phyloP scores from a whole-genome alignment of 1,139 yeast genomes.

The Nematodospora anomalae region DNA sequence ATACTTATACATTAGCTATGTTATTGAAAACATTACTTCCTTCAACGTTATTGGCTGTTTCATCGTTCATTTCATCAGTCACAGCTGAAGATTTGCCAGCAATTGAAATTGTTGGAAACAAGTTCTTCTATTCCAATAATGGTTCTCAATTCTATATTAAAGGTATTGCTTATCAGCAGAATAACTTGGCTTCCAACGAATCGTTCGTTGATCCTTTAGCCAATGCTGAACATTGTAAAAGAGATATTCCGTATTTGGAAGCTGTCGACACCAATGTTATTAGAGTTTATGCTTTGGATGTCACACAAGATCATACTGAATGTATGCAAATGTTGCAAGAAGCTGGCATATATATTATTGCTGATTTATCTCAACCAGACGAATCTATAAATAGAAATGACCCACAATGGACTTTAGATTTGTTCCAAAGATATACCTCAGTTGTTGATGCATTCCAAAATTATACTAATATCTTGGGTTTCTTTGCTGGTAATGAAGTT shows the following conservation, averaged over 20 bases:
- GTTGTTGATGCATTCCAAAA: constrained; percentile 71
- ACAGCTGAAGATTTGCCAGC: constrained; percentile 26
- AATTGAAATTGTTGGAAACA: constrained; percentile 47
- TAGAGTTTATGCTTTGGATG: constrained; percentile 74
- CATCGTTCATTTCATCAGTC: constrained; percentile 16
- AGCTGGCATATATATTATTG: constrained; percentile 78
- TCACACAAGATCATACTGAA: constrained; percentile 58
- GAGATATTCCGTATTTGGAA: constrained; percentile 75
- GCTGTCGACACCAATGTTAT: constrained; percentile 63
- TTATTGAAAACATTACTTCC: constrained; percentile 39
- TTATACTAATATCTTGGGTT: constrained; percentile 78
- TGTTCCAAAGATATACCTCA: constrained; percentile 69
- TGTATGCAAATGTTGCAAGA: constrained; percentile 68
- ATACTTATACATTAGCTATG: constrained; percentile 24
- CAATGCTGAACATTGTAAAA: constrained; percentile 66
- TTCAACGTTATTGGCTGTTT: constrained; percentile 27
- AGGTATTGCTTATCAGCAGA: constrained; percentile 50
- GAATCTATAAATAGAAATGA: constrained; percentile 59
- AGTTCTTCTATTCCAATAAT: constrained; percentile 45
- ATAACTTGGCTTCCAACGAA: constrained; percentile 36
- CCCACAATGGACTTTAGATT: constrained; percentile 63
- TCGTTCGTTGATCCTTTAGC: constrained; percentile 74
- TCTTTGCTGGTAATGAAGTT: constrained; percentile 92
- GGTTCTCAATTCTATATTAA: constrained; percentile 47
- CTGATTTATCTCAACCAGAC: constrained; percentile 70